Conservation (phyloP, 192 early-diverging fungal species). For the Podila clonocystis region DNA sequence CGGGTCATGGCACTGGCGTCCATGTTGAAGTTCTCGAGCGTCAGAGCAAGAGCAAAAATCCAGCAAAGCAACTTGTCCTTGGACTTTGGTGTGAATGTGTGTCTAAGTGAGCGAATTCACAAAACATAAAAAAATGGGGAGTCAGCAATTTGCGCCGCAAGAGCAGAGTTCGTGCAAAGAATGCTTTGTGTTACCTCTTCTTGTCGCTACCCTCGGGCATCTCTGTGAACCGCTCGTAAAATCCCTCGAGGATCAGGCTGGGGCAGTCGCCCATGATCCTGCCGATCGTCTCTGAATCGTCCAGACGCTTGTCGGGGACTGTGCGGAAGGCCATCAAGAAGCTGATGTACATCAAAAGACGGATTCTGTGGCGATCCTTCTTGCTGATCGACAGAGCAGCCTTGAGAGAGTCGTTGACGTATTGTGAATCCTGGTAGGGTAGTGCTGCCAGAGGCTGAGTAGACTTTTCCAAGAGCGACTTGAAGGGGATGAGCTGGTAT, state of each 20-base stretch:
- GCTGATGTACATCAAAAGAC: constrained; percentile 76
- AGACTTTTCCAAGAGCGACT: constrained; percentile 56
- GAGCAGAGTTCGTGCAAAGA: background rate
- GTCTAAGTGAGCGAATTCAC: background rate
- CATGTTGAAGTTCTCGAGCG: constrained; percentile 75
- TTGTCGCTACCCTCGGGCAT: constrained; percentile 48
- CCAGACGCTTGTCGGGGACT: constrained; percentile 54
- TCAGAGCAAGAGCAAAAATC: constrained; percentile 77
- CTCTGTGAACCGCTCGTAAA: constrained; percentile 75
- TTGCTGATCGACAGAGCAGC: constrained; percentile 54
- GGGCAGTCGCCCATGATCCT: constrained; percentile 64
- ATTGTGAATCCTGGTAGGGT: constrained; percentile 56
- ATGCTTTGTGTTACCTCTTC: constrained; percentile 46
- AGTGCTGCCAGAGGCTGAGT: constrained; percentile 43
- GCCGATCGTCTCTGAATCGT: constrained; percentile 55
- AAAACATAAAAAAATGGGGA: no score
- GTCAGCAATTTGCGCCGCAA: background rate
- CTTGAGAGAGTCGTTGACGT: constrained; percentile 54
- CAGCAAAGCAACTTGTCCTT: constrained; percentile 84
- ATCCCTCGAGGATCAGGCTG: constrained; percentile 61
- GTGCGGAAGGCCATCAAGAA: constrained; percentile 80
- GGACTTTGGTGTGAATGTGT: constrained; percentile 65
- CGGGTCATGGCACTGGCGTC: constrained; percentile 67
- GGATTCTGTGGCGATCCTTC: constrained; percentile 62
- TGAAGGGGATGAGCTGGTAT: constrained; percentile 71